Percentiles rank a stretch among this genome's conserved stretches.
Evolutionary conservation across 805 yeast genomes (phyloP).

Genomic region (Lachancea mirantina): DNA sequence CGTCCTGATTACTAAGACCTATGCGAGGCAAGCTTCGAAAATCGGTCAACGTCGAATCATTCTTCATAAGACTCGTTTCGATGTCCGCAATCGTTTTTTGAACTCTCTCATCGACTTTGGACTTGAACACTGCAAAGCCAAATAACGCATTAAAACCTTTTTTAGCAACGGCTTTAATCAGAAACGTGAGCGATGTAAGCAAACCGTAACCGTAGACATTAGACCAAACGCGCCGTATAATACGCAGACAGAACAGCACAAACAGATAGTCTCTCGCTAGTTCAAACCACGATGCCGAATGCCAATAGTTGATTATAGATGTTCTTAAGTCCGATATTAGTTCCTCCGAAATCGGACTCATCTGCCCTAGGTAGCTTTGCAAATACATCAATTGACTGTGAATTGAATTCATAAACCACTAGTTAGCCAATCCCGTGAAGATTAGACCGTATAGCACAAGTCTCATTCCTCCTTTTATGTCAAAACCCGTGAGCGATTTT

Average conservation of each 20-base stretch:
- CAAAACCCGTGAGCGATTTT: too few relatives aligned
- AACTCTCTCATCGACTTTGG: conserved; percentile 57
- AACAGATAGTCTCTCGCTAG: conserved; percentile 23
- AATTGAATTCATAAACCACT: too few relatives aligned
- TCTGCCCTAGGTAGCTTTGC: too few relatives aligned
- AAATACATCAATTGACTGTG: too few relatives aligned
- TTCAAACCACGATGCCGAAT: conserved; percentile 6
- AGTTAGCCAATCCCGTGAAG: too few relatives aligned
- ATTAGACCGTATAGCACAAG: too few relatives aligned
- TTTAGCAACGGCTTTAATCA: conserved; percentile 17
- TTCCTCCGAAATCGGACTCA: too few relatives aligned
- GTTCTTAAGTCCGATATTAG: background rate
- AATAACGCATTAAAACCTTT: too few relatives aligned
- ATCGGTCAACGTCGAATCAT: conserved; percentile 40
- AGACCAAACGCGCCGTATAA: conserved; percentile 6
- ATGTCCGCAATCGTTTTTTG: conserved; percentile 39
- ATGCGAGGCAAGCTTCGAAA: conserved; percentile 46
- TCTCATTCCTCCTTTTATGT: too few relatives aligned
- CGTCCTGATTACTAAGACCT: conserved; percentile 46
- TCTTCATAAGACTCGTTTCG: conserved; percentile 52
- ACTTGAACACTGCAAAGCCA: too few relatives aligned
- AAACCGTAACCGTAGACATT: conserved; percentile 36
- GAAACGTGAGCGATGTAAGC: conserved; percentile 20
- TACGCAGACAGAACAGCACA: conserved; percentile 11
- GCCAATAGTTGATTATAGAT: background rate